Conservation (phyloP, 805 yeast genomes). For the Wickerhamomyces silvicola region DNA sequence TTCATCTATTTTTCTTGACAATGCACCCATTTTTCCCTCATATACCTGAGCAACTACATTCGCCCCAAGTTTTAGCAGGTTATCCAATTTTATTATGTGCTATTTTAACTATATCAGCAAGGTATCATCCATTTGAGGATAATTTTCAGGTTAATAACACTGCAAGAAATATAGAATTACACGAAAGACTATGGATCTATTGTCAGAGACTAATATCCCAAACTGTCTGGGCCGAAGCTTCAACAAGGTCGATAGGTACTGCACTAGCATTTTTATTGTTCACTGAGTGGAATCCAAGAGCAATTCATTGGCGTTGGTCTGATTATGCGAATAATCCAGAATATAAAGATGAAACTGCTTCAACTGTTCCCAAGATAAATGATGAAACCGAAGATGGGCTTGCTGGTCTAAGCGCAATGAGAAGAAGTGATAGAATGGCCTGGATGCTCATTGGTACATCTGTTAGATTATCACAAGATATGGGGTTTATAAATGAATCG, state of each 20-base stretch:
- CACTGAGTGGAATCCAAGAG: slow-evolving; percentile 95
- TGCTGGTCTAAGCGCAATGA: slow-evolving; percentile 78
- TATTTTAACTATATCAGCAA: slow-evolving; percentile 69
- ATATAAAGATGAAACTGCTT: slow-evolving; percentile 8
- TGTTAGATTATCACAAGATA: slow-evolving; percentile 78
- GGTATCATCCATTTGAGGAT: slow-evolving; percentile 59
- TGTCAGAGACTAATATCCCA: slow-evolving; percentile 77
- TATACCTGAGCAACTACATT: slow-evolving; percentile 67
- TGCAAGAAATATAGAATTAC: slow-evolving; percentile 52
- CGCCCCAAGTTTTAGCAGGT: slow-evolving; percentile 58
- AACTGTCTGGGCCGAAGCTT: slow-evolving; percentile 92
- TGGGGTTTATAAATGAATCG: slow-evolving; percentile 70
- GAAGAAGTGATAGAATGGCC: slow-evolving; percentile 83
- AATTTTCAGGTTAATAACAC: slow-evolving; percentile 24
- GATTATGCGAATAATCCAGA: slow-evolving; percentile 71
- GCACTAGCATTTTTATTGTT: slow-evolving; percentile 76
- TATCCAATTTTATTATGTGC: slow-evolving; percentile 81
- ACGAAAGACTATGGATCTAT: slow-evolving; percentile 76
- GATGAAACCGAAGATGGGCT: slow-evolving; percentile 25
- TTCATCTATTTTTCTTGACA: slow-evolving; percentile 60
- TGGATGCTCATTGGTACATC: slow-evolving; percentile 93
- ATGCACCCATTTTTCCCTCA: slow-evolving; percentile 91
- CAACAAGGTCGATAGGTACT: slow-evolving; percentile 81
- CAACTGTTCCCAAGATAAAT: slow-evolving; percentile 5
- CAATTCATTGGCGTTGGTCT: slow-evolving; percentile 82